Evolutionary conservation across 2,329 filamentous ascomycete genomes (phyloP).

Genomic region (Colletotrichum sp.): DNA sequence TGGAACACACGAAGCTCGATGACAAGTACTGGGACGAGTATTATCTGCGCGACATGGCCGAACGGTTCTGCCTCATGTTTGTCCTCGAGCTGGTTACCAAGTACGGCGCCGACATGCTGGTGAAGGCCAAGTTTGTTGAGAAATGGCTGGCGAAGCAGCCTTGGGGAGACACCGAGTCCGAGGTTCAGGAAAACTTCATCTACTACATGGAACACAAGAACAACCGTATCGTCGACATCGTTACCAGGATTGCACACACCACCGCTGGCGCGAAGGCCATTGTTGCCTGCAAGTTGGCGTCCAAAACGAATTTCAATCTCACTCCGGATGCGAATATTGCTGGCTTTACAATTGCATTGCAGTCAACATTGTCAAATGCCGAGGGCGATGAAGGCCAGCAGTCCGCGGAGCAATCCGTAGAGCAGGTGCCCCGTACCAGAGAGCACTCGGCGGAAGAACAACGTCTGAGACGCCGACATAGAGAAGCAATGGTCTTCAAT

Average conservation of each 20-base stretch:
- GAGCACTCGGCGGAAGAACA: constrained; percentile 71
- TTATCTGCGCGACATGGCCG: constrained; percentile 64
- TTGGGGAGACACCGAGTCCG: constrained; percentile 64
- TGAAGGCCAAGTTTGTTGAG: constrained; percentile 70
- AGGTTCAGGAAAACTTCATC: constrained; percentile 58
- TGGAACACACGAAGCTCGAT: constrained; percentile 54
- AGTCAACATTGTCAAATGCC: constrained; percentile 37
- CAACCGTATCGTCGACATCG: constrained; percentile 60
- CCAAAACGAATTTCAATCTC: constrained; percentile 28
- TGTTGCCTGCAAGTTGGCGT: constrained; percentile 54
- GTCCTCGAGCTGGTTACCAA: constrained; percentile 63
- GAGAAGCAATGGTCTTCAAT: constrained; percentile 90
- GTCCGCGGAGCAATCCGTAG: constrained; percentile 32
- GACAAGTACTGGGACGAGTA: constrained; percentile 68
- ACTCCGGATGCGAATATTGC: constrained; percentile 11
- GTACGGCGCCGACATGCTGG: constrained; percentile 60
- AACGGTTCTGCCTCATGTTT: constrained; percentile 65
- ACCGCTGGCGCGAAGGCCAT: constrained; percentile 57
- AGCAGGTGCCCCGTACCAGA: constrained; percentile 40
- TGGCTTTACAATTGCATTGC: constrained; percentile 37
- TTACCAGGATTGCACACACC: constrained; percentile 53
- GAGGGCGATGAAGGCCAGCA: constrained; percentile 25
- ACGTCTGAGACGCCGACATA: constrained; percentile 73
- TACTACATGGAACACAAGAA: constrained; percentile 53
- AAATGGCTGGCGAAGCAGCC: constrained; percentile 77